Base-by-base conservation (phyloP, 805 yeast species). In the Metschnikowia amazonensis region DNA sequence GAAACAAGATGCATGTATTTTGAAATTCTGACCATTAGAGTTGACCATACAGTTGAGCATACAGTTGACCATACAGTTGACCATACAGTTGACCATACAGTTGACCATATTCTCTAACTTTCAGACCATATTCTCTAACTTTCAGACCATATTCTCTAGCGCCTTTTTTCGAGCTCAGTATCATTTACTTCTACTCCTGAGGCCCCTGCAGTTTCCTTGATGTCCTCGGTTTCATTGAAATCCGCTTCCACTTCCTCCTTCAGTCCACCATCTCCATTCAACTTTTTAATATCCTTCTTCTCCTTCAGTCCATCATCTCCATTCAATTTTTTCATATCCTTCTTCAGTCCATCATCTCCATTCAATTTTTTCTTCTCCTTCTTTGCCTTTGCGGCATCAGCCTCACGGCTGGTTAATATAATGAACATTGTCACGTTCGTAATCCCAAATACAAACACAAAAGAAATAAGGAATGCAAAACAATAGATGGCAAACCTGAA, bases 401-500 rank as follows among this genome's bases (percentile, higher is more conserved):
- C 40, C 9, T 29, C 38, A 16, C 32, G 27, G 4, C 14, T n/a
- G 13, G 24, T 18, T 28, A 44, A 35, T 14, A 40, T 38, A 16
- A 64, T 47, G 43, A 53, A 68, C 41, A 63, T 48, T 13, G 73
- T 5, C 8, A 68, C 61, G 11, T 77, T 74, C 58, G 72, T 60
- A 0, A 67, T 6, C 3, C 77, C 79, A 54, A 80, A 68, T 5
- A 63, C 51, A 11, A 78, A 39, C 5, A 79, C 66, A 40, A 77
- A 63, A 2, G 64, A 45, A 13, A 70, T 49, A 14, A 79, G 62
- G 35, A 75, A 61, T 14, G 67, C 63, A 13, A 71, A 65, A 23
- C 77, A 66, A 56, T 77, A 80, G 27, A 73, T 57, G 14, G 76
- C 65, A 40, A 78, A 78, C 52, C 76, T 80, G 35, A 71, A 62